Conservation (phyloP, 768 basidiomycete species). For the Lactifluus echinatus region DNA sequence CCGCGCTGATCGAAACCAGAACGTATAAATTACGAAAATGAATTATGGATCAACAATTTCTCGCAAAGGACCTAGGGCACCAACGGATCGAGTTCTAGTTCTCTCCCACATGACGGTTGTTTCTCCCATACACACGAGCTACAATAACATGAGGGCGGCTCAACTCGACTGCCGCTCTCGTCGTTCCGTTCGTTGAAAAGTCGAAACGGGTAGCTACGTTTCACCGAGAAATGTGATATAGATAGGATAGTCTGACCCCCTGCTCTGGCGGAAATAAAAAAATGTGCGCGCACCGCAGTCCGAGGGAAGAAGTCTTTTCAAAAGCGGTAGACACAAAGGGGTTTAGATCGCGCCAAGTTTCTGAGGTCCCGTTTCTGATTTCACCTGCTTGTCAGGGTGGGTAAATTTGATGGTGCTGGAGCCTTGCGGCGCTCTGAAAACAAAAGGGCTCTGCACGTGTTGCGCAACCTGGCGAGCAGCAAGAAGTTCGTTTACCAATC, state of each 20-base stretch:
- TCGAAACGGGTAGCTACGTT: conserved; percentile 10
- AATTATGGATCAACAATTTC: not conserved
- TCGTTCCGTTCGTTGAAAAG: not conserved
- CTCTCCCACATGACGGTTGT: not conserved
- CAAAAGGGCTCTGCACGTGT: conserved; percentile 13
- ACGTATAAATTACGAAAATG: conserved; percentile 12
- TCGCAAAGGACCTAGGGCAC: conserved; percentile 7
- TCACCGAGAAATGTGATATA: conserved; percentile 18
- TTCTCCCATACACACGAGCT: not conserved
- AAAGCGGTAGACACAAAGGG: conserved; percentile 18
- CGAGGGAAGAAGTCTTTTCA: conserved; percentile 5
- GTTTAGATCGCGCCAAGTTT: conserved; percentile 12
- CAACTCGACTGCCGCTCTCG: conserved; percentile 4
- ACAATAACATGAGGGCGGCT: conserved; percentile 4
- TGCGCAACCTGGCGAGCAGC: conserved; percentile 3
- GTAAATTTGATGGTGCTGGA: conserved; percentile 19
- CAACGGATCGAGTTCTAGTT: not conserved
- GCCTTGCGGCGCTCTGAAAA: conserved; percentile 17
- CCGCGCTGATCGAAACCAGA: conserved; percentile 17
- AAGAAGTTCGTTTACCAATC: conserved; percentile 6
- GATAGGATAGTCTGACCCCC: conserved; percentile 12
- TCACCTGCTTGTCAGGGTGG: conserved; percentile 11
- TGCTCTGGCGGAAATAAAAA: conserved; percentile 5
- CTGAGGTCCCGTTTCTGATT: conserved; percentile 13
- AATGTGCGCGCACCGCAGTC: conserved; percentile 2